Base-by-base conservation (phyloP, 306 rosid species). In the Arachis hypogaea region DNA sequence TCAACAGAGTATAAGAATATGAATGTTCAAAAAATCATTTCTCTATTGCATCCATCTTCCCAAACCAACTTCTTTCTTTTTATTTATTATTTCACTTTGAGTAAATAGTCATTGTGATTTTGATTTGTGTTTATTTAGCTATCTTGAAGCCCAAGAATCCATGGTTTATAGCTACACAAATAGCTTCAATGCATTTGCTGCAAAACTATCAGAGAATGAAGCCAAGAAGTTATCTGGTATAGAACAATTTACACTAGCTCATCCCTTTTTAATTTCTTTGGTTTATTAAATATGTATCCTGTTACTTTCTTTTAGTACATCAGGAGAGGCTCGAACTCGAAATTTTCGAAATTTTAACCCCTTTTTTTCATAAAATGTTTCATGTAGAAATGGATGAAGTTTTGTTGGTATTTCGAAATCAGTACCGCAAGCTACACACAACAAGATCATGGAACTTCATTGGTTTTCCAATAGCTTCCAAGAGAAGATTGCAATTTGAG, bases 381-480 rank as follows among this genome's bases (percentile, higher is more conserved):
- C 64, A 60, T 66, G 49, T 44, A 89, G 97, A 77, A 60, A 84
- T 79, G 89, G 86, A 84, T 36, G 79, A 86, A 45, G 96, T 92
- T 29, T 61, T 78, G 3, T 71, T 83, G 50, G 90, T 94, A 82
- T 70, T 82, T 45, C 90, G 71, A 43, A 94, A 88, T 71, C 74
- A 2, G 54, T 88, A 92, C 51, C 89, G 81, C 8, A 79, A 94
- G 83, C 83, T 92, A 16, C 97, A 91, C 72, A 91, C 98, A 29
- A 94, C 98, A 68, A 84, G 83, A 82, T 89, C 98, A 46, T 94
- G 97, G 97, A 88, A 88, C 81, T 94, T 91, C 86, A 71, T 89
- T 44, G 97, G 97, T 5, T 84, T 94, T 14, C 86, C 95, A 77
- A 54, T 50, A 4, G 87, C 81, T 12, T 86, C 92, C 7, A 84